These are phyloP conservation scores for Carex pumila DNA, from an alignment of 176 grass and related monocot species.

Conservation along the genomic window DNA sequence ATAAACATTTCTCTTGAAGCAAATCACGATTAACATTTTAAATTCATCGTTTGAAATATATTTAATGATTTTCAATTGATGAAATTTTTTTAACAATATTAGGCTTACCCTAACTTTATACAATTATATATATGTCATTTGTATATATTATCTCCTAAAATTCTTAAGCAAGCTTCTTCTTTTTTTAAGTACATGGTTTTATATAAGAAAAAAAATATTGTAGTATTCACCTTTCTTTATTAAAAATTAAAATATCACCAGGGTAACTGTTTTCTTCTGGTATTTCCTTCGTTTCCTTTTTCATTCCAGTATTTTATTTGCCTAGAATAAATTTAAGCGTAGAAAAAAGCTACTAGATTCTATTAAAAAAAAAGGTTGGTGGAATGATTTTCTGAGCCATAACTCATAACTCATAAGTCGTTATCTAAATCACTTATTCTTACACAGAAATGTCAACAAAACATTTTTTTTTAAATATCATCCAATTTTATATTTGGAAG, in stretches of 20 bases:
- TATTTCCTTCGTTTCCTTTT: too few relatives aligned
- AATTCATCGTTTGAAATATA: too few relatives aligned
- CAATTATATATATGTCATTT: neutral
- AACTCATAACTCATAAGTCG: neutral
- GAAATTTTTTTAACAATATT: neutral
- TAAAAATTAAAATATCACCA: too few relatives aligned
- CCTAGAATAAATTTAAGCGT: neutral
- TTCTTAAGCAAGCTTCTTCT: too few relatives aligned
- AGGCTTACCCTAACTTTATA: neutral
- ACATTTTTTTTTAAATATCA: neutral
- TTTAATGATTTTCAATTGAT: too few relatives aligned
- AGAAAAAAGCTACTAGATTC: neutral
- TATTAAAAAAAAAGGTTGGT: neutral
- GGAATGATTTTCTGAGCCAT: neutral
- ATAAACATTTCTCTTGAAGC: too few relatives aligned
- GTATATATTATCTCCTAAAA: neutral
- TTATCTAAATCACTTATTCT: neutral
- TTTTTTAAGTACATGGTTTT: too few relatives aligned
- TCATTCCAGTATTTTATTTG: too few relatives aligned
- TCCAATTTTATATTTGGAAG: neutral
- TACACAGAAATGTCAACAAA: neutral
- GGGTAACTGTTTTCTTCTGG: too few relatives aligned
- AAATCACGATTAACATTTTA: too few relatives aligned
- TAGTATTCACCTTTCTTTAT: too few relatives aligned
- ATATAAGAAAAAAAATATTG: too few relatives aligned